Base-by-base conservation (phyloP, 352 stramenopile species). In the Phytophthora crassamura region DNA sequence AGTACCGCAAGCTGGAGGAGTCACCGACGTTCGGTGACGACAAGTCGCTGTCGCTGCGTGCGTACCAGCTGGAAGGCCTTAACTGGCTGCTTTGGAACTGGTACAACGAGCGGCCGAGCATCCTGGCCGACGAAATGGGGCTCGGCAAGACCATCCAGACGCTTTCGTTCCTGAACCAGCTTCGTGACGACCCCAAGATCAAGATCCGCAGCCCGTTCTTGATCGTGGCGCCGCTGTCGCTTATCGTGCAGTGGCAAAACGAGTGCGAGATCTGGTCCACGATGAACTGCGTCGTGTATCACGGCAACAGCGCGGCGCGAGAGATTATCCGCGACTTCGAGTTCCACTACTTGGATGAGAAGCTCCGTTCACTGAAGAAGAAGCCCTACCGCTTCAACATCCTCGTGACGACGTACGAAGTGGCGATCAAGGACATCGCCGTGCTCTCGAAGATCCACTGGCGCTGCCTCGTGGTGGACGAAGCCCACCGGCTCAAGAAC, bases 271-370 rank as follows among this genome's bases (percentile, higher is more conserved):
- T 79, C 34, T 99, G 98, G 98, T 99, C 97, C 0, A 89, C 96
- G 41, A 96, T 99, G 72, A 99, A 99, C 77, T 99, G 96, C 40
- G 91, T 99, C 48, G 91, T 99, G 1, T 99, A 99, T 64, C 97
- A 99, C 78, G 98, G 98, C 33, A 97, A 91, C 59, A 89, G 89
- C 7, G 87, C 91, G 12, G 88, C 98, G 28, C 88, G 98, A 8
- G 86, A 98, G 45, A 81, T 97, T 35, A 98, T 99, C 46, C 90
- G 97, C 8, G 82, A 98, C 40, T 95, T 95, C 53, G 98, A 99
- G 72, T 99, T 99, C 66, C 90, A 97, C 45, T 95, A 82, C 42
- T 50, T 93, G 35, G 83, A 94, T 58, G 67, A 60, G 6, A 75
- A 88, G 3, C 77, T 84, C 20, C 83, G 86, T 14, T 80, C 84